Evolutionary conservation across 192 early-diverging fungal species (phyloP).

Genomic region (Pilaira anomala): DNA sequence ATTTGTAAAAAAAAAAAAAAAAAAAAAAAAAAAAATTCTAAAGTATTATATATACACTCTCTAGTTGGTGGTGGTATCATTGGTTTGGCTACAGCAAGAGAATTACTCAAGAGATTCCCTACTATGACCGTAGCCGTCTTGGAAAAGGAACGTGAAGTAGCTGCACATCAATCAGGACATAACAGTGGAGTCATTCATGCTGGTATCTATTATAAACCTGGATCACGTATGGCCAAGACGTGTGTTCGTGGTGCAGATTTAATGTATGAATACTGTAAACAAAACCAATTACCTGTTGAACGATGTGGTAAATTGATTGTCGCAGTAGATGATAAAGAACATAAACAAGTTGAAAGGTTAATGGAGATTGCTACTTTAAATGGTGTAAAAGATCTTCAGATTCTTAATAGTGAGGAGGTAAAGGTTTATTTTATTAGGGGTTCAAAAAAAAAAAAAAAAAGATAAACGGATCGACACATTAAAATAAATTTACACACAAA

Average conservation of each 20-base stretch:
- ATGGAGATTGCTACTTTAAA: slow-evolving; percentile 26
- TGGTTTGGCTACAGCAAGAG: slow-evolving; percentile 37
- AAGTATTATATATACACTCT: not conserved
- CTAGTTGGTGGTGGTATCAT: slow-evolving; percentile 39
- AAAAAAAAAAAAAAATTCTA: too few species aligned
- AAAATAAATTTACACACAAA: not conserved
- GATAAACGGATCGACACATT: not conserved
- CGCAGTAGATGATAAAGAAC: slow-evolving; percentile 33
- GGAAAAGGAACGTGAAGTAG: slow-evolving; percentile 37
- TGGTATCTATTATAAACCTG: slow-evolving; percentile 34
- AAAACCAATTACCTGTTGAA: slow-evolving; percentile 38
- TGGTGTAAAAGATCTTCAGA: slow-evolving; percentile 34
- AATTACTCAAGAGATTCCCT: slow-evolving; percentile 30
- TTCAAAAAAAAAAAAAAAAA: too few species aligned
- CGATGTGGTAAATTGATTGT: slow-evolving; percentile 55
- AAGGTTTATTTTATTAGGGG: not conserved
- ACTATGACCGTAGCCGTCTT: slow-evolving; percentile 33
- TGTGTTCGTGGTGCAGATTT: slow-evolving; percentile 50
- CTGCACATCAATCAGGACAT: slow-evolving; percentile 36
- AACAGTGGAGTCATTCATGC: slow-evolving; percentile 38
- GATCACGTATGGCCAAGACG: slow-evolving; percentile 33
- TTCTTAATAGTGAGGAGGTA: slow-evolving; percentile 30
- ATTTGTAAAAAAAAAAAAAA: too few species aligned
- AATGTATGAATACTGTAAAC: slow-evolving; percentile 46
- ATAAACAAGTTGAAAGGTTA: slow-evolving; percentile 33